Percentiles rank a stretch among this genome's conserved stretches.
phyloP scores from a whole-genome alignment of 176 grass and related monocot species.

The Typha latifolia region DNA sequence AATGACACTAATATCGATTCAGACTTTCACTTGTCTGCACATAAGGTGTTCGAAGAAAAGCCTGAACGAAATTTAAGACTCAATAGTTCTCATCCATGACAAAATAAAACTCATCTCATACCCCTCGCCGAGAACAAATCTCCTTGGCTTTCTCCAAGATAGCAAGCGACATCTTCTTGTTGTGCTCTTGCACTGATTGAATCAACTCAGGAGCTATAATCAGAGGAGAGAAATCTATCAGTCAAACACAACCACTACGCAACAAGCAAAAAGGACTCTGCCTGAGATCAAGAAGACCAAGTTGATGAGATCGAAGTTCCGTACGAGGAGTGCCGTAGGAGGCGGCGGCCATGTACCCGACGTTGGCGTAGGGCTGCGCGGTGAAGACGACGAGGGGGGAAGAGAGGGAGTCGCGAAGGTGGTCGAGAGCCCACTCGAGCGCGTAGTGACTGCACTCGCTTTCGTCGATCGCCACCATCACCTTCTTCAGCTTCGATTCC shows the following conservation, averaged over 20 bases:
- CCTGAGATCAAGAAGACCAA: not conserved
- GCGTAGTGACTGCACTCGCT: conserved; percentile 14
- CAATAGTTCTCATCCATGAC: not conserved
- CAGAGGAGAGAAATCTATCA: not conserved
- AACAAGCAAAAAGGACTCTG: too few species aligned
- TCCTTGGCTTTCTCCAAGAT: conserved; percentile 40
- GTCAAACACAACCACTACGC: not conserved
- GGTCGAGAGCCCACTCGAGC: conserved; percentile 12
- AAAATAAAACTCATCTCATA: conserved; percentile 10
- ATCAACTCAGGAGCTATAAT: conserved; percentile 45
- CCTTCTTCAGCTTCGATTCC: not conserved
- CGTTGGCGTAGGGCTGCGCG: conserved; percentile 1
- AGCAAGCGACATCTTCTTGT: conserved; percentile 35
- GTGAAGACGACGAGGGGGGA: conserved; percentile 5
- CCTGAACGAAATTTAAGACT: too few species aligned
- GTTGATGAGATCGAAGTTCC: not conserved
- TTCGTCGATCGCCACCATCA: conserved; percentile 24
- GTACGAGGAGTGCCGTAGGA: conserved; percentile 5
- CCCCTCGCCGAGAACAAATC: conserved; percentile 45
- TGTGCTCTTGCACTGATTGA: conserved; percentile 41
- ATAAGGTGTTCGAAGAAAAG: too few species aligned
- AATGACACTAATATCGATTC: too few species aligned
- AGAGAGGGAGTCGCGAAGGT: conserved; percentile 6
- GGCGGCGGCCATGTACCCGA: conserved; percentile 14
- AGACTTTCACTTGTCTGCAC: too few species aligned